Conservation (phyloP, 176 grass and related monocot genomes). For the Canna indica region DNA sequence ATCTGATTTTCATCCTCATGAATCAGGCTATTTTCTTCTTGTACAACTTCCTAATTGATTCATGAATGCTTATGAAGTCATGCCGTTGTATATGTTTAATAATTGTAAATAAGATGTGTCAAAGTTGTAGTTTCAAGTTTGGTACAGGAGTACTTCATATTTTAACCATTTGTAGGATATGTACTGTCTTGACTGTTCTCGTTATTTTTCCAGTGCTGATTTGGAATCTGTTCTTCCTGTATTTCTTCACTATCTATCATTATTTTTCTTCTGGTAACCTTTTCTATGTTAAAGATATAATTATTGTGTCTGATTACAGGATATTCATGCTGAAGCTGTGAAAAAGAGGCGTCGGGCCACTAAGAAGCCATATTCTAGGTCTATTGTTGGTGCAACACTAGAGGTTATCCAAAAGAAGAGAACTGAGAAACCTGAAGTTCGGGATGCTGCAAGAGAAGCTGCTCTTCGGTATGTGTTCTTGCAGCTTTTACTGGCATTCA, state of each 20-base stretch:
- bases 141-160: too few relatives aligned
- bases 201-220: too few relatives aligned
- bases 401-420: conserved; percentile 18
- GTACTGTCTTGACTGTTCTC: too few relatives aligned
- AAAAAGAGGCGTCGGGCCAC: conserved; percentile 6
- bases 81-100: too few relatives aligned
- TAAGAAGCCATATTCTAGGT: conserved; percentile 10
- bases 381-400: conserved; percentile 6
- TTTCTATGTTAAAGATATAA: neutral
- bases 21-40: too few relatives aligned
- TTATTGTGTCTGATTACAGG: neutral
- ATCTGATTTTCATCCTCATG: neutral
- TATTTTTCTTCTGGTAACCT: too few relatives aligned
- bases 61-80: neutral
- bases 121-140: too few relatives aligned
- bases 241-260: too few relatives aligned
- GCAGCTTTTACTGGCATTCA: neutral
- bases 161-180: too few relatives aligned
- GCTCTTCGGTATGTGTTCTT: conserved; percentile 10
- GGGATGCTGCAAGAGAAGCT: conserved; percentile 11
- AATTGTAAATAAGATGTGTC: too few relatives aligned
- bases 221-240: too few relatives aligned
- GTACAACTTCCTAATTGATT: too few relatives aligned
- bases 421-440: conserved; percentile 12
- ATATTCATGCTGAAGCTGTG: conserved; percentile 11